Percentiles rank a stretch among this genome's conserved stretches.
Evolutionary conservation across 2,329 filamentous ascomycete genomes (phyloP).

Genomic region (Botrytis pseudocinerea): DNA sequence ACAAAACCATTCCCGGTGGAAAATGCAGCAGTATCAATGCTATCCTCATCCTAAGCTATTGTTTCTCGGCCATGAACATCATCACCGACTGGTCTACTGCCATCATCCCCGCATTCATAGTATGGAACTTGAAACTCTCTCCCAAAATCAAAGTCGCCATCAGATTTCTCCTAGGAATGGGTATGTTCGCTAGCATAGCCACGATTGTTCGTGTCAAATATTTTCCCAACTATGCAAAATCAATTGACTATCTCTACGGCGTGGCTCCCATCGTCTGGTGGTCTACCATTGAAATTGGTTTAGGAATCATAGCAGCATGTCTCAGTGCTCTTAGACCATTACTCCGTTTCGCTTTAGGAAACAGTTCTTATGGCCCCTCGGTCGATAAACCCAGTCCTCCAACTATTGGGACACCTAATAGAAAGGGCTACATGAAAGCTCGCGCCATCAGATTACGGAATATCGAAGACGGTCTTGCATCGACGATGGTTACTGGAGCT

Average conservation of each 20-base stretch:
- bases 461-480: conserved; percentile 6
- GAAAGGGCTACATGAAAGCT: conserved; percentile 9
- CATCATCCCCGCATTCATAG: conserved; percentile 3
- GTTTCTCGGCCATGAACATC: conserved; percentile 16
- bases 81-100: conserved; percentile 19
- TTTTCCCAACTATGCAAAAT: conserved; percentile 8
- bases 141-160: conserved; percentile 8
- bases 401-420: not conserved
- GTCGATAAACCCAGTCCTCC: not conserved
- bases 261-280: conserved; percentile 18
- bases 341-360: not conserved
- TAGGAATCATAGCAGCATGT: conserved; percentile 6
- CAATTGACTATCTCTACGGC: conserved; percentile 14
- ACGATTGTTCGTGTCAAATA: conserved; percentile 18
- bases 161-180: conserved; percentile 1
- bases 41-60: conserved; percentile 18
- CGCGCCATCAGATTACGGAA: conserved; percentile 7
- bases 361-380: not conserved
- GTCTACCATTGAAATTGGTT: conserved; percentile 14
- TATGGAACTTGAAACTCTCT: conserved; percentile 13
- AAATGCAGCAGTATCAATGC: conserved; percentile 18
- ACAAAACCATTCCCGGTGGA: conserved; percentile 10
- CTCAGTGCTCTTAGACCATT: conserved; percentile 1
- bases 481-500: not conserved
- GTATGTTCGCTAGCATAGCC: conserved; percentile 16